These are phyloP conservation scores for Hylodesmum podocarpum DNA, from an alignment of 306 rosid genomes.

Conservation along the genomic window DNA sequence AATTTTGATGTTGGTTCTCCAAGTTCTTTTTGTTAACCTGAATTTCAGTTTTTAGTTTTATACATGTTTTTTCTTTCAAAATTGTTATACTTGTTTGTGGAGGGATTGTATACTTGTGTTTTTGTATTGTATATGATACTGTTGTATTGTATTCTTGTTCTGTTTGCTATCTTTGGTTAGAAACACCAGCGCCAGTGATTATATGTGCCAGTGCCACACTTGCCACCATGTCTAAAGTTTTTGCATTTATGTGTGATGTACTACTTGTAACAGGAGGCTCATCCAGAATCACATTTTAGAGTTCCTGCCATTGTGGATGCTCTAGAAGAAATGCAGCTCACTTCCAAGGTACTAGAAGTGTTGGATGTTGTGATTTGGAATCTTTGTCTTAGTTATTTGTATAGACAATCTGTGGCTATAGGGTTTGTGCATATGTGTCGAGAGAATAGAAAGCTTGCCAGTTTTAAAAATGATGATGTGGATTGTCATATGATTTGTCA, in stretches of 20 bases:
- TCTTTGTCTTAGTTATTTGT: neutral
- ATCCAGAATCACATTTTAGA: constrained; percentile 94
- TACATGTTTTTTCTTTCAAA: neutral
- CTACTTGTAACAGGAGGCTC: constrained; percentile 70
- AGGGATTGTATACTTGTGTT: neutral
- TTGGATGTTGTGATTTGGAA: neutral
- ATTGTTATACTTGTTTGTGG: neutral
- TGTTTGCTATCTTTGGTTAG: neutral
- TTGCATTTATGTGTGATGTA: neutral
- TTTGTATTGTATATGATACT: neutral
- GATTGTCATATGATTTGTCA: constrained; percentile 15
- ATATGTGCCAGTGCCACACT: constrained; percentile 21
- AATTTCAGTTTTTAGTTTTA: neutral
- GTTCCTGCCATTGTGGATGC: constrained; percentile 78
- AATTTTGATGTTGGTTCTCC: too few relatives aligned
- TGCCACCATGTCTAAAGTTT: constrained; percentile 25
- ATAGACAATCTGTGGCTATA: neutral
- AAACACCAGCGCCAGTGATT: neutral
- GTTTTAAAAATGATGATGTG: constrained; percentile 20
- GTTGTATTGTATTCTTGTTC: neutral
- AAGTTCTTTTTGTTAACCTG: neutral
- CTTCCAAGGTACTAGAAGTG: constrained; percentile 60
- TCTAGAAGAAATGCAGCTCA: constrained; percentile 67
- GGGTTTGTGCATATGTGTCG: neutral
- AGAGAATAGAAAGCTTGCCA: constrained; percentile 5